Percentiles rank a stretch among this genome's conserved stretches.
phyloP scores from a whole-genome alignment of 257 asterid species.

The Forsythia suspensa region DNA sequence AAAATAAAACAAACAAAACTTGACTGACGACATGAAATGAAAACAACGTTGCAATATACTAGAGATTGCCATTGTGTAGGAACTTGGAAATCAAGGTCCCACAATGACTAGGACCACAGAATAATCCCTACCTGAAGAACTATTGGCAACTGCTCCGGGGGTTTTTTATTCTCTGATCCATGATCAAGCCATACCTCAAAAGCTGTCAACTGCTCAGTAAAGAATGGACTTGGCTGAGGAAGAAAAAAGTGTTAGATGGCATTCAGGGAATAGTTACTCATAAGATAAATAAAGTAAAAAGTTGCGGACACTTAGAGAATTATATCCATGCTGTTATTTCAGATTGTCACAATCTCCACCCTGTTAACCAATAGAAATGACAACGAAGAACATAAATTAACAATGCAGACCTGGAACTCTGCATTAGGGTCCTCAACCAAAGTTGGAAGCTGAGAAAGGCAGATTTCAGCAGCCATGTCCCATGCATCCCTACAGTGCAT shows the following conservation, averaged over 20 bases:
- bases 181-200: constrained; percentile 95
- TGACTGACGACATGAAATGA: no score
- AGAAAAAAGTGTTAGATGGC: constrained; percentile 15
- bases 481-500: constrained; percentile 87
- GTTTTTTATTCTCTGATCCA: constrained; percentile 95
- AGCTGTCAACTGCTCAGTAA: constrained; percentile 45
- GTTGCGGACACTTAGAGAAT: background rate
- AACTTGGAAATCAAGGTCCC: background rate
- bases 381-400: constrained; percentile 2
- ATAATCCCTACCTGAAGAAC: constrained; percentile 88
- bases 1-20: background rate
- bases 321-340: background rate
- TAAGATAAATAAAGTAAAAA: background rate
- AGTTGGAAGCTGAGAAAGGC: constrained; percentile 96
- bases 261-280: constrained; percentile 1
- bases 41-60: background rate
- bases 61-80: background rate
- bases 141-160: constrained; percentile 97
- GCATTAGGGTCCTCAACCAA: constrained; percentile 90
- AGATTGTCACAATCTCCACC: background rate
- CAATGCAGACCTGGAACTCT: constrained; percentile 75
- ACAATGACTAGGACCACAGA: background rate
- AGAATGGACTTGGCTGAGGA: constrained; percentile 91
- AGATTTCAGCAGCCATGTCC: constrained; percentile 99
- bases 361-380: constrained; percentile 16